Percentiles rank a stretch among this genome's conserved stretches.
Conservation (phyloP, 495 filamentous ascomycete species). For the Choiromyces venosus region DNA sequence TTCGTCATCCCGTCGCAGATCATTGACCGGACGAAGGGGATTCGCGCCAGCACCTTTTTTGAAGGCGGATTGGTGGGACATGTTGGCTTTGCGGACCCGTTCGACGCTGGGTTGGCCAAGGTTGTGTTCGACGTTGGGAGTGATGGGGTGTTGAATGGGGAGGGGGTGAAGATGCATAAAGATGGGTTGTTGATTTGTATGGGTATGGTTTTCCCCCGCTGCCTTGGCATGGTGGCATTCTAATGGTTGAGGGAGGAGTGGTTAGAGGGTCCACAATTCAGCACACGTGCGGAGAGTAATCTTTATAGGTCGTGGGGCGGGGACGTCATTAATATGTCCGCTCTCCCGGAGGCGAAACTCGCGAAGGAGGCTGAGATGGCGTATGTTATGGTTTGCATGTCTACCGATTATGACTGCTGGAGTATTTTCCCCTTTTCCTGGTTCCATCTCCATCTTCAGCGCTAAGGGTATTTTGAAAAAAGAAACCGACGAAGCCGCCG, state of each 20-base stretch:
- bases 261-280: conserved; percentile 86
- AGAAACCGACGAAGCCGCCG: conserved; percentile 57
- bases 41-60: conserved; percentile 91
- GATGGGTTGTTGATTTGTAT: conserved; percentile 83
- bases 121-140: conserved; percentile 53
- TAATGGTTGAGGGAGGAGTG: neutral
- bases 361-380: conserved; percentile 92
- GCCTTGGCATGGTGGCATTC: neutral
- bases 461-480: conserved; percentile 8
- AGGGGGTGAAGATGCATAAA: conserved; percentile 71
- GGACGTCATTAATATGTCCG: conserved; percentile 93
- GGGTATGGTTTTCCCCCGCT: conserved; percentile 50
- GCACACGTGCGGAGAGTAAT: conserved; percentile 89
- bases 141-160: conserved; percentile 58
- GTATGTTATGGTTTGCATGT: conserved; percentile 98
- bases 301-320: conserved; percentile 91
- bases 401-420: conserved; percentile 99
- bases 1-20: conserved; percentile 95
- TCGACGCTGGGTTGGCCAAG: conserved; percentile 69
- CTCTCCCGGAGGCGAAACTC: conserved; percentile 92
- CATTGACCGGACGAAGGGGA: conserved; percentile 95
- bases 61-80: conserved; percentile 90
- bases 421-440: conserved; percentile 46
- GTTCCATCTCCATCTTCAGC: neutral
- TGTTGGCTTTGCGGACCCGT: conserved; percentile 92